Evolutionary conservation across 306 rosid genomes (phyloP).

Genomic region (Vigna trinervia): DNA sequence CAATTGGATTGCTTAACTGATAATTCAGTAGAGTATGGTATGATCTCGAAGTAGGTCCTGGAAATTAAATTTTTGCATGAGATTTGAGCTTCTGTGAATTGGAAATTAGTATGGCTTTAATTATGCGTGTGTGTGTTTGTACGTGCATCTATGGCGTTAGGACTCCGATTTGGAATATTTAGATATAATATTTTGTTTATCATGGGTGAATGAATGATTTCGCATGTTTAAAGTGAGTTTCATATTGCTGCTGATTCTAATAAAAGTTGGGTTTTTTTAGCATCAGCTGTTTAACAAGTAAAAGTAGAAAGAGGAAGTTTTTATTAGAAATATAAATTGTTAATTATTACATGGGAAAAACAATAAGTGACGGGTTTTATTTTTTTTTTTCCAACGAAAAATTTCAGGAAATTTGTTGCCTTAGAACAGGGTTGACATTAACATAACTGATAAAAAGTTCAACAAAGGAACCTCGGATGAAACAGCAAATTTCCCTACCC

Average conservation of each 20-base stretch:
- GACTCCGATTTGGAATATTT: background rate
- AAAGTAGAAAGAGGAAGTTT: background rate
- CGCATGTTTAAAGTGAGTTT: conserved; percentile 17
- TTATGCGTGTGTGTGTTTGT: background rate
- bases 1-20: background rate
- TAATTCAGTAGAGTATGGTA: conserved; percentile 5
- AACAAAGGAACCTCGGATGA: background rate
- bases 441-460: background rate
- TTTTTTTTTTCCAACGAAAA: background rate
- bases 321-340: background rate
- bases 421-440: background rate
- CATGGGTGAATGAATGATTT: background rate
- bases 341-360: background rate
- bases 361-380: background rate
- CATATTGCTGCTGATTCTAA: background rate
- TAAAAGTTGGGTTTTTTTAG: background rate
- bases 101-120: background rate
- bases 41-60: background rate
- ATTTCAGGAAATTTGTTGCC: background rate
- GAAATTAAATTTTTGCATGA: background rate
- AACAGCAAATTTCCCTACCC: conserved; percentile 3
- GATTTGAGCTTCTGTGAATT: conserved; percentile 18
- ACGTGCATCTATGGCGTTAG: background rate
- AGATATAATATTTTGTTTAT: background rate
- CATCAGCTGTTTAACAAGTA: background rate